These are phyloP conservation scores for Crepidotus variabilis DNA, from an alignment of 768 basidiomycete genomes.

Conservation along the genomic window DNA sequence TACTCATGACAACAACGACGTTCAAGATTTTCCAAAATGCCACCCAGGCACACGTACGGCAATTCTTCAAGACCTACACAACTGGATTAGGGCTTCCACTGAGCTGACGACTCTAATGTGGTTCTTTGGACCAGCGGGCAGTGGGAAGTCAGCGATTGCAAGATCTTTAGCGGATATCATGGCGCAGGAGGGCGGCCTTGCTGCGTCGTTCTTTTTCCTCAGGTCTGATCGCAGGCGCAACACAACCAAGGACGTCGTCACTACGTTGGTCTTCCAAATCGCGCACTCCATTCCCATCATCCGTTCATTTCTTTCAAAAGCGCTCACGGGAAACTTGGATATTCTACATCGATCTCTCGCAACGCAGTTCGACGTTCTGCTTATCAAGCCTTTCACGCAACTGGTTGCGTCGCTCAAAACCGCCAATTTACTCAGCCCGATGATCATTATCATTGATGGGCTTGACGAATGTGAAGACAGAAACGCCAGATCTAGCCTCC, in stretches of 20 bases:
- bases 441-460: not conserved
- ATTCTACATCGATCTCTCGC: not conserved
- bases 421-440: not conserved
- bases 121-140: not conserved
- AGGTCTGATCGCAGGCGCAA: not conserved
- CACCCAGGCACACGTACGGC: not conserved
- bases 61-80: not conserved
- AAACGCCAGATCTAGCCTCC: not conserved
- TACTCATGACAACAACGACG: not conserved
- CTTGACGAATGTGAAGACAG: not conserved
- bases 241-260: not conserved
- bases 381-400: not conserved
- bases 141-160: not conserved
- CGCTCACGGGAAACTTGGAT: not conserved
- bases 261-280: not conserved
- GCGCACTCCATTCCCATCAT: not conserved
- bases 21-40: not conserved
- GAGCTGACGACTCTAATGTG: not conserved
- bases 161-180: not conserved
- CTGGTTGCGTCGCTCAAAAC: not conserved
- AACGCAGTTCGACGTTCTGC: not conserved
- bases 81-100: not conserved
- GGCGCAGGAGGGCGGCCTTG: not conserved
- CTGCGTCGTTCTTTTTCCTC: not conserved
- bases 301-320: not conserved